A percentile compares a stretch with the other conserved stretches of the same genome.
These are phyloP conservation scores for Waitea zeae DNA, from an alignment of 1,284 basidiomycete genomes.

Conservation along the genomic window DNA sequence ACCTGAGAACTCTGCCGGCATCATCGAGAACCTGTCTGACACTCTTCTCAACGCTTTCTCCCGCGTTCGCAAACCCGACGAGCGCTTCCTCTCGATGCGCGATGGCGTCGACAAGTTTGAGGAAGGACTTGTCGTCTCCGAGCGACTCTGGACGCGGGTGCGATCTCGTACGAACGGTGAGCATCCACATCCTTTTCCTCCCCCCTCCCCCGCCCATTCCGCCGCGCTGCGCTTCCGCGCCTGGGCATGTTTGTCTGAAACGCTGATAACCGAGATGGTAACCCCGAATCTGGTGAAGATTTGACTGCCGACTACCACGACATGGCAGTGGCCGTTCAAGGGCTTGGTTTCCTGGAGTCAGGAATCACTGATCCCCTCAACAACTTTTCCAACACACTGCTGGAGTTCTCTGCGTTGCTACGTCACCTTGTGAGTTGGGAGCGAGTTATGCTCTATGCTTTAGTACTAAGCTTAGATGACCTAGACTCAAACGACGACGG, in stretches of 20 bases:
- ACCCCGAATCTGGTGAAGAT: constrained; percentile 69
- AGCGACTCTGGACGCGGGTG: constrained; percentile 63
- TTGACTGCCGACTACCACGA: constrained; percentile 95
- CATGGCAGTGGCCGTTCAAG: constrained; percentile 87
- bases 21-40: constrained; percentile 91
- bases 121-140: constrained; percentile 70
- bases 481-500: constrained; percentile 72
- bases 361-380: constrained; percentile 96
- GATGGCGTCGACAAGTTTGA: constrained; percentile 91
- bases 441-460: no score
- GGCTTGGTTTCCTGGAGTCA: constrained; percentile 91
- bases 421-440: constrained; percentile 51
- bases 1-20: constrained; percentile 60
- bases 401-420: constrained; percentile 80
- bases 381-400: constrained; percentile 86
- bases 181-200: constrained; percentile 21
- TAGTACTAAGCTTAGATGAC: constrained; percentile 1
- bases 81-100: constrained; percentile 83
- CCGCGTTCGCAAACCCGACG: constrained; percentile 91
- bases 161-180: constrained; percentile 75
- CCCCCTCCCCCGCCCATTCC: constrained; percentile 9
- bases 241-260: constrained; percentile 46
- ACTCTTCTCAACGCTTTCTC: constrained; percentile 91
- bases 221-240: no score
- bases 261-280: constrained; percentile 69